phyloP scores from a whole-genome alignment of 2,329 filamentous ascomycete species.

The Scleromitrula shiraiana region DNA sequence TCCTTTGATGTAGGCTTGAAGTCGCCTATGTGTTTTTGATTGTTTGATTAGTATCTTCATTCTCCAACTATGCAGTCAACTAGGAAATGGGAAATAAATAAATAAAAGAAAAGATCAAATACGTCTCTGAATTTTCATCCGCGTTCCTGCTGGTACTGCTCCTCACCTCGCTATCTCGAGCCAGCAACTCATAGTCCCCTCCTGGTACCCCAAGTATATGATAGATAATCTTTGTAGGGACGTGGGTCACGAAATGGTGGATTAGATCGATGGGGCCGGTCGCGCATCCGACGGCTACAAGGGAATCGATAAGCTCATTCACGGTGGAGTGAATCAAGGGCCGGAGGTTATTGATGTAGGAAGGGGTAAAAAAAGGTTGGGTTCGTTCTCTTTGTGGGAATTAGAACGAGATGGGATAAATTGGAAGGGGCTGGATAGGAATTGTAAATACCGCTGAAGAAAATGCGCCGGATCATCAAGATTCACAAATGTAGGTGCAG shows the following conservation, averaged over 20 bases:
- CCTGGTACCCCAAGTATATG: background rate
- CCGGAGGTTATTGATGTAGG: conserved; percentile 33
- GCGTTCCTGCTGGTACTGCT: conserved; percentile 2
- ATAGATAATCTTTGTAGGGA: conserved; percentile 32
- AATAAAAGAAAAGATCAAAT: conserved; percentile 29
- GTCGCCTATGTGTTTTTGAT: too few species aligned
- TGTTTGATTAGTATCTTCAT: background rate
- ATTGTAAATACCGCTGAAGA: conserved; percentile 32
- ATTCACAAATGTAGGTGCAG: conserved; percentile 42
- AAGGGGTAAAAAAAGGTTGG: conserved; percentile 35
- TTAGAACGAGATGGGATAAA: background rate
- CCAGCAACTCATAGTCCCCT: conserved; percentile 29
- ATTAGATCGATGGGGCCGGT: conserved; percentile 38
- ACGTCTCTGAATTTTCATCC: background rate
- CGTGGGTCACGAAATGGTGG: conserved; percentile 39
- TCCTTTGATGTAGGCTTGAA: background rate
- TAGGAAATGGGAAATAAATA: background rate
- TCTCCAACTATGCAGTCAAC: background rate
- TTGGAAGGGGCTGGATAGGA: background rate
- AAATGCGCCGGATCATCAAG: conserved; percentile 43
- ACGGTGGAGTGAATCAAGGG: conserved; percentile 41
- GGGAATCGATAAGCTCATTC: conserved; percentile 34
- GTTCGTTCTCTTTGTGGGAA: conserved; percentile 25
- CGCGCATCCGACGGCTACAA: conserved; percentile 32
- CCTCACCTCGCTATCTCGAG: background rate